phyloP scores from a whole-genome alignment of 2,329 filamentous ascomycete species.

The Colletotrichum shisoi region DNA sequence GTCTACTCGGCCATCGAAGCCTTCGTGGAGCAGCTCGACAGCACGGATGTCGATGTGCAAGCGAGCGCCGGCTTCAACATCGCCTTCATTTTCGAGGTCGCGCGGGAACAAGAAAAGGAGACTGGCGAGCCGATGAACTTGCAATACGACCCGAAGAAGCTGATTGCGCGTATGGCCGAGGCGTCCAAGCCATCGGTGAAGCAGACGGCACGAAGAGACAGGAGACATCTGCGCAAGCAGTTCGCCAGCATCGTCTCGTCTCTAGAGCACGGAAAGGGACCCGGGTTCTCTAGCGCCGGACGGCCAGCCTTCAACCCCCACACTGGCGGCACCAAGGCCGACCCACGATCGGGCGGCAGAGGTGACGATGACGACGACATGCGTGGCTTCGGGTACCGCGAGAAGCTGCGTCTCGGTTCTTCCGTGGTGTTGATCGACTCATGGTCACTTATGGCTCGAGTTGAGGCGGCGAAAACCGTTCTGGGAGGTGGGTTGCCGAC shows the following conservation, averaged over 20 bases:
- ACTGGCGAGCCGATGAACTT: conserved; percentile 60
- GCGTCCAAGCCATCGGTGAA: conserved; percentile 59
- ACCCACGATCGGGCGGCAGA: conserved; percentile 42
- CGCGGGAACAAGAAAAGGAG: conserved; percentile 58
- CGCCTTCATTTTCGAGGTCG: conserved; percentile 81
- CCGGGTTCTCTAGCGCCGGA: conserved; percentile 61
- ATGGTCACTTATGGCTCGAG: conserved; percentile 60
- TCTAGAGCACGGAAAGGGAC: conserved; percentile 62
- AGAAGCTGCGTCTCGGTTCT: conserved; percentile 59
- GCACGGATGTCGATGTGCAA: conserved; percentile 74
- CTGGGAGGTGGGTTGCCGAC: conserved; percentile 56
- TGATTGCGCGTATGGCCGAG: conserved; percentile 58
- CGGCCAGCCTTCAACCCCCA: conserved; percentile 54
- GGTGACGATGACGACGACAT: conserved; percentile 53
- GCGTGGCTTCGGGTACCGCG: conserved; percentile 58
- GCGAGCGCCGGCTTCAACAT: conserved; percentile 81
- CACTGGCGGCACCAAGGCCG: conserved; percentile 52
- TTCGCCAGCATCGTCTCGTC: conserved; percentile 63
- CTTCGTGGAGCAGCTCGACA: conserved; percentile 86
- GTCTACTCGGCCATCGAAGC: conserved; percentile 78
- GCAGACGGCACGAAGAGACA: conserved; percentile 58
- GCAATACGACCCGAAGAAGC: conserved; percentile 59
- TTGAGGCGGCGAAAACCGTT: conserved; percentile 58
- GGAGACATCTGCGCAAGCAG: conserved; percentile 57
- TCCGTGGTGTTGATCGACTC: conserved; percentile 57